Evolutionary conservation across 208 protist species (phyloP).

Genomic region (Willaertia magna): DNA sequence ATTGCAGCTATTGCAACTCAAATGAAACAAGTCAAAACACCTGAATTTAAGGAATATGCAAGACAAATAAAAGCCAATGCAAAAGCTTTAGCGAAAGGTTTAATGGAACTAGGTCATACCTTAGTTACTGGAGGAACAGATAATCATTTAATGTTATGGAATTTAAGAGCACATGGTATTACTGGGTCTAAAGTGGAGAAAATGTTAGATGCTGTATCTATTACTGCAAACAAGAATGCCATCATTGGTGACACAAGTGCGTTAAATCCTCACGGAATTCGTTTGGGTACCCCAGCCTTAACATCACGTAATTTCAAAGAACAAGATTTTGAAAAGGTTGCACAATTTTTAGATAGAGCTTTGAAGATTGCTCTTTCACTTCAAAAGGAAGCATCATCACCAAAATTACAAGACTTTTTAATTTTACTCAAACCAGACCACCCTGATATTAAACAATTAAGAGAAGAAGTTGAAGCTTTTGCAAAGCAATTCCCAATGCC

Average conservation of each 20-base stretch:
- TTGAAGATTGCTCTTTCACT: conserved; percentile 60
- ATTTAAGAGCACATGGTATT: conserved; percentile 77
- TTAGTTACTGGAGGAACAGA: conserved; percentile 89
- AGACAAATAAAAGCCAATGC: conserved; percentile 76
- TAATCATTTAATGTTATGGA: conserved; percentile 94
- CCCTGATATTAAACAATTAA: neutral
- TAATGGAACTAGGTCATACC: conserved; percentile 65
- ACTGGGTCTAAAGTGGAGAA: conserved; percentile 92
- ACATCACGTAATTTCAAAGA: conserved; percentile 82
- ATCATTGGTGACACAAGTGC: conserved; percentile 84
- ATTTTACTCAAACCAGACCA: neutral
- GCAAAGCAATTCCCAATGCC: conserved; percentile 38
- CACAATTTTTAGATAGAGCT: conserved; percentile 66
- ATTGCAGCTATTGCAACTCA: conserved; percentile 91
- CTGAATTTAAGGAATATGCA: conserved; percentile 81
- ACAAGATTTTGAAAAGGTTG: conserved; percentile 69
- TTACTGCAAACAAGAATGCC: conserved; percentile 94
- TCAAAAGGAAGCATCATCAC: neutral
- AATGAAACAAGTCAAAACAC: conserved; percentile 74
- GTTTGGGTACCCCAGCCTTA: conserved; percentile 83
- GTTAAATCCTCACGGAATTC: conserved; percentile 75
- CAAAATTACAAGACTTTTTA: neutral
- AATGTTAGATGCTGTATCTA: conserved; percentile 65
- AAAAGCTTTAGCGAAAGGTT: conserved; percentile 47
- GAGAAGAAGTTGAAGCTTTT: conserved; percentile 31